Conservation (phyloP, 1,284 basidiomycete genomes). For the Peniophora sp. region DNA sequence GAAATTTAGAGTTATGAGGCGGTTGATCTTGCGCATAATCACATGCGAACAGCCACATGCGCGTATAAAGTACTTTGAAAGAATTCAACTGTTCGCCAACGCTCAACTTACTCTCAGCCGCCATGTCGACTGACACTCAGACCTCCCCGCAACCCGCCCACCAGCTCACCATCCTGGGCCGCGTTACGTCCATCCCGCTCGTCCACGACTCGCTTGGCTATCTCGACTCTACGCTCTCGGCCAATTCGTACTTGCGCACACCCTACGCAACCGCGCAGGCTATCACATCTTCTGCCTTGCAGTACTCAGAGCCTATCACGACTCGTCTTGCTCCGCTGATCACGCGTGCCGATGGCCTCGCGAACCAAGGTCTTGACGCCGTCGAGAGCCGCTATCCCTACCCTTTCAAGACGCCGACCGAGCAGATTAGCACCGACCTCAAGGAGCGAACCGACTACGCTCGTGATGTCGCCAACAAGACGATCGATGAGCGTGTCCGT, state of each 20-base stretch:
- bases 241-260: constrained; percentile 51
- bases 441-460: constrained; percentile 49
- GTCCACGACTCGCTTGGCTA: constrained; percentile 54
- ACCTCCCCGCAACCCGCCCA: constrained; percentile 26
- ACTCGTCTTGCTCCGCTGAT: constrained; percentile 57
- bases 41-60: not conserved
- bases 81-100: constrained; percentile 3
- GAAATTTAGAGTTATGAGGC: too few relatives aligned
- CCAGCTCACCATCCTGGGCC: constrained; percentile 51
- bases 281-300: constrained; percentile 50
- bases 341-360: constrained; percentile 50
- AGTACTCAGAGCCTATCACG: constrained; percentile 57
- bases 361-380: constrained; percentile 68
- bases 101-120: constrained; percentile 2
- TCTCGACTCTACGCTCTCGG: constrained; percentile 49
- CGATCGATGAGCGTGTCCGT: constrained; percentile 56
- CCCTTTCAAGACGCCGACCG: constrained; percentile 64
- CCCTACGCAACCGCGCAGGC: constrained; percentile 58
- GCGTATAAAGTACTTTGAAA: not conserved
- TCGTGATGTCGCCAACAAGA: constrained; percentile 50
- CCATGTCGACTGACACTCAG: constrained; percentile 36
- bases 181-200: constrained; percentile 63
- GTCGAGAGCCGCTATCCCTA: constrained; percentile 67
- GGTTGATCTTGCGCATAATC: not conserved
- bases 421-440: constrained; percentile 57